Conservation (phyloP, 1,139 yeast species). For the Suhomyces maxii region DNA sequence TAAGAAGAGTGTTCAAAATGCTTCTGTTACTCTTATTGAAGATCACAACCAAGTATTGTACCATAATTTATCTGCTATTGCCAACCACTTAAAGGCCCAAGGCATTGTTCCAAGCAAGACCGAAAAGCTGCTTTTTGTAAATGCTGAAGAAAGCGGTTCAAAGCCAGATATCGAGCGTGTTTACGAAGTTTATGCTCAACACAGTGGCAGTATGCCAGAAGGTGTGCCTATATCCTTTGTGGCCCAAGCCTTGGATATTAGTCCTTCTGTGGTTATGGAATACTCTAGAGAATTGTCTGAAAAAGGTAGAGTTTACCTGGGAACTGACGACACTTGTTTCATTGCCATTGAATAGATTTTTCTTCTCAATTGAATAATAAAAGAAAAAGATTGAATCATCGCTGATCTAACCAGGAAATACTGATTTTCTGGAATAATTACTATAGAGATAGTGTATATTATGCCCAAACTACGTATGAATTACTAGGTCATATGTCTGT, state of each 20-base stretch:
- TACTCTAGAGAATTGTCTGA: conserved; percentile 58
- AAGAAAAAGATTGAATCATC: too few relatives aligned
- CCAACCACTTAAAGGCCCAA: conserved; percentile 58
- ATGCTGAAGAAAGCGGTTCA: conserved; percentile 18
- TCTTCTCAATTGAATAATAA: too few relatives aligned
- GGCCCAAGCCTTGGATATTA: conserved; percentile 54
- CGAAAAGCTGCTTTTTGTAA: conserved; percentile 17
- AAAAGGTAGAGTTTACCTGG: conserved; percentile 64
- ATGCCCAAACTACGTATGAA: too few relatives aligned
- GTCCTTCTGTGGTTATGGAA: conserved; percentile 47
- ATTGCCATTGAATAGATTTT: conserved; percentile 21
- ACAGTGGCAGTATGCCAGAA: conserved; percentile 62
- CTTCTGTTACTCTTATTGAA: conserved; percentile 57
- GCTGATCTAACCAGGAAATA: too few relatives aligned
- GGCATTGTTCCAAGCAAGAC: conserved; percentile 26
- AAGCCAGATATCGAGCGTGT: conserved; percentile 44
- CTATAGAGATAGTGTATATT: too few relatives aligned
- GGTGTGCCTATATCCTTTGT: conserved; percentile 70
- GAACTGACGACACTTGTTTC: conserved; percentile 64
- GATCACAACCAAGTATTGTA: conserved; percentile 77
- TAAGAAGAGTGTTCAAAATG: conserved; percentile 64
- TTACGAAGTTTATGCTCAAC: conserved; percentile 48
- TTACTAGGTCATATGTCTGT: too few relatives aligned
- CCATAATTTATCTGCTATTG: conserved; percentile 73
- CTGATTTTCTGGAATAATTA: too few relatives aligned